Evolutionary conservation across 495 filamentous ascomycete species (phyloP).

Genomic region (Xylaria castorea): DNA sequence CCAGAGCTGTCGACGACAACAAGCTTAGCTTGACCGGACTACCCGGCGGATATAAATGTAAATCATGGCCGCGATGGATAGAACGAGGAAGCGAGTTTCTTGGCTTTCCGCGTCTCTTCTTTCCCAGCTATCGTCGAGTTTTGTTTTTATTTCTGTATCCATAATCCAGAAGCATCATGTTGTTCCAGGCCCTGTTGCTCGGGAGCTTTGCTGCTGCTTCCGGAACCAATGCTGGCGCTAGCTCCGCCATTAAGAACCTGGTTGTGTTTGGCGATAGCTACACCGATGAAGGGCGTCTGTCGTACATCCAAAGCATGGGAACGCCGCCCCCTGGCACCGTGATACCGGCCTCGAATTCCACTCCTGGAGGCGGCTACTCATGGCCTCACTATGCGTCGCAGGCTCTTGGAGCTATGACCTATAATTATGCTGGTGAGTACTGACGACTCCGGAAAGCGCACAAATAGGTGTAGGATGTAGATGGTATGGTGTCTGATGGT

Average conservation of each 20-base stretch:
- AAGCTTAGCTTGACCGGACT: neutral
- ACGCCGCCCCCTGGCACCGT: conserved; percentile 67
- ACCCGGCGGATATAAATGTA: neutral
- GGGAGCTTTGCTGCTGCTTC: conserved; percentile 1
- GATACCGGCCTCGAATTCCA: conserved; percentile 51
- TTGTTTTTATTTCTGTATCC: neutral
- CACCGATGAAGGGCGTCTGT: conserved; percentile 71
- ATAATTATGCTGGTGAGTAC: conserved; percentile 66
- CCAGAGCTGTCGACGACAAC: neutral
- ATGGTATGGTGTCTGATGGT: neutral
- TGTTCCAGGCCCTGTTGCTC: conserved; percentile 10
- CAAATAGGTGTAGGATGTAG: neutral
- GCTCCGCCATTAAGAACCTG: conserved; percentile 13
- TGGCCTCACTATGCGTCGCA: conserved; percentile 70
- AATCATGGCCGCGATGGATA: neutral
- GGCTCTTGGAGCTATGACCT: conserved; percentile 63
- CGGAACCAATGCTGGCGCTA: neutral
- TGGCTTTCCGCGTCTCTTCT: neutral
- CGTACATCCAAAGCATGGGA: conserved; percentile 65
- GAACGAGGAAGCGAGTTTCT: neutral
- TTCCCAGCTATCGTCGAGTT: neutral
- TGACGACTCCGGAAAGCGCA: neutral
- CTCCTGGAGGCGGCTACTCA: conserved; percentile 67
- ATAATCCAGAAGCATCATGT: neutral
- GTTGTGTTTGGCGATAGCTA: conserved; percentile 73